These are phyloP conservation scores for Berkeleyomyces basicola DNA, from an alignment of 2,329 filamentous ascomycete species.

Conservation along the genomic window DNA sequence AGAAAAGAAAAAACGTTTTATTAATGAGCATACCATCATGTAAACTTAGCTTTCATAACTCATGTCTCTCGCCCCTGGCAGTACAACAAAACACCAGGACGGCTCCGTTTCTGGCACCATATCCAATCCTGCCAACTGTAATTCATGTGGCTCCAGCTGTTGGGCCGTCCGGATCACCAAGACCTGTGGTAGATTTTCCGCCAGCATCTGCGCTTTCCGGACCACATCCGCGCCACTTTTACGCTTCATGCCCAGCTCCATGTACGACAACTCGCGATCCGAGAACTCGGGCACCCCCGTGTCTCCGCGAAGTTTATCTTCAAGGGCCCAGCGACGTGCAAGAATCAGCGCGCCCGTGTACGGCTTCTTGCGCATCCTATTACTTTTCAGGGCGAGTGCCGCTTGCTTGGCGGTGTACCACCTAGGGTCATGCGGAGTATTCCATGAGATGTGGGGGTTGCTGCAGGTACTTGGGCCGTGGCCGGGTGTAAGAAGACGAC, in stretches of 20 bases:
- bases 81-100: background rate
- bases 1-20: background rate
- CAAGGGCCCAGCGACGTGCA: conserved; percentile 1
- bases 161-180: background rate
- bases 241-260: background rate
- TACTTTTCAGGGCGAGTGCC: background rate
- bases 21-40: background rate
- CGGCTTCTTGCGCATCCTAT: background rate
- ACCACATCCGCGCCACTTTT: background rate
- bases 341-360: conserved; percentile 1
- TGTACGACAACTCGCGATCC: background rate
- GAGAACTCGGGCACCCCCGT: background rate
- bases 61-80: background rate
- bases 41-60: background rate
- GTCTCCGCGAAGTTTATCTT: background rate
- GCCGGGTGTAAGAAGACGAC: conserved; percentile 3
- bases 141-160: background rate
- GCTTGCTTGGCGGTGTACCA: conserved; percentile 4
- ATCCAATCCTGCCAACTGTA: background rate
- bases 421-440: background rate
- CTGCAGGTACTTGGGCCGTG: background rate
- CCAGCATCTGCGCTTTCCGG: background rate
- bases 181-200: background rate
- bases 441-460: conserved; percentile 2
- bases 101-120: background rate